Base-by-base conservation (phyloP, 2,329 filamentous ascomycete species). In the Macrophomina tecta region DNA sequence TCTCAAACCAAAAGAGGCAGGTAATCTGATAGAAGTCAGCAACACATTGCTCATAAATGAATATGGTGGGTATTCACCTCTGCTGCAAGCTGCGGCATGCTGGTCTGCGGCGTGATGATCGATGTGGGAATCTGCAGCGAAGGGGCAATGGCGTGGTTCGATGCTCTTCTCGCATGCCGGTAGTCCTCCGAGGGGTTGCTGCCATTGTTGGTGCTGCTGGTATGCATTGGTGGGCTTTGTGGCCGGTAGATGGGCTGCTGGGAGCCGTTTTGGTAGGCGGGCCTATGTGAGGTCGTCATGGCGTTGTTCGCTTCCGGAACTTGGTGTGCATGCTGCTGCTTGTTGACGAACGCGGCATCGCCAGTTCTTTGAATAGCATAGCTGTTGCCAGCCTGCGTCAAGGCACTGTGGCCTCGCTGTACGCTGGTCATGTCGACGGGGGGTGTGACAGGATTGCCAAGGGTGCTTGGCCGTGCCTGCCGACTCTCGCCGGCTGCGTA, bases 1-100 rank as follows among this genome's bases (percentile, higher is more conserved):
- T 91, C 79, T 98, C 94, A 76, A 98, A 98, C 94, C 95, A 98
- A 81, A 98, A 97, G 14, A 99, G 85, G 75, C 94, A 97, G 12
- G 94, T 97, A 79, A 98, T 92, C 92, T 97, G 73, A 4, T 8
- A 5, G 16, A 18, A 38, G 45, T 62, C 32, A 62, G 58, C 28
- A 16, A 28, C 6, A 16, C 5, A 9, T 18, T 5, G 67, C 52
- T 18, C 68, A 28, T 53, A 68, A 68, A 68, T 7, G 14, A 16
- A 30, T 14, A 51, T 3, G 12, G 4, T 48, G 7, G 32, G 16
- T 2, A 64, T 5, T 11, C 38, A 80, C 78, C 72, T 80, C 78
- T 11, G 78, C 78, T 62, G 78, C 78, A 61, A 80, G 67, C 69
- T 80, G 78, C 3, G 78, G 77, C 32, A 80, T 72, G 16, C 77